These are phyloP conservation scores for Boechera stricta DNA, from an alignment of 345 rosid genomes.

Conservation along the genomic window DNA sequence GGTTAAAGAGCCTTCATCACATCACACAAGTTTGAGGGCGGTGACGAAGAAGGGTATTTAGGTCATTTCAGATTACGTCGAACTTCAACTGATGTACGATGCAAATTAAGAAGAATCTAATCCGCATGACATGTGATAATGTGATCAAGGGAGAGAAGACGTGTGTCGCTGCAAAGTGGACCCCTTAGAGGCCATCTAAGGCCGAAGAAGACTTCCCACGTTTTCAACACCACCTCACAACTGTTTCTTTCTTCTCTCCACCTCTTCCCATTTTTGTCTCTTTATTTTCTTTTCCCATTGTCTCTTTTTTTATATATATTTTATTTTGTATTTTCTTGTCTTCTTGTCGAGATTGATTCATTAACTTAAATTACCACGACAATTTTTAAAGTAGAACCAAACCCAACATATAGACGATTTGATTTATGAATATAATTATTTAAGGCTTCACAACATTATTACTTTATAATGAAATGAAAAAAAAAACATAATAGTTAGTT, in stretches of 20 bases:
- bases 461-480: not conserved
- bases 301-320: not conserved
- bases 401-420: not conserved
- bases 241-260: slow-evolving; percentile 37
- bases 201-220: slow-evolving; percentile 39
- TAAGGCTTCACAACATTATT: not conserved
- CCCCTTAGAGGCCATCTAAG: slow-evolving; percentile 21
- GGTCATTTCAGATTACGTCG: slow-evolving; percentile 33
- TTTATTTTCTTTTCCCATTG: too few relatives aligned
- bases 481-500: not conserved
- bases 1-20: not conserved
- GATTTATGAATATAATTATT: not conserved
- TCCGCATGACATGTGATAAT: slow-evolving; percentile 4
- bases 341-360: not conserved
- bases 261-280: slow-evolving; percentile 36
- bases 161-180: slow-evolving; percentile 34
- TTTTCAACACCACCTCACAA: slow-evolving; percentile 45
- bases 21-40: not conserved
- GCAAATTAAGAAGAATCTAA: slow-evolving; percentile 31
- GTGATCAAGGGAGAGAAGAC: slow-evolving; percentile 3
- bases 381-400: not conserved
- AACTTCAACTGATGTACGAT: slow-evolving; percentile 11
- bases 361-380: not conserved
- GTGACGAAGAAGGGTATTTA: slow-evolving; percentile 5
- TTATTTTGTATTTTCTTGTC: not conserved